Percentiles rank a stretch among this genome's conserved stretches.
Conservation (phyloP, 495 filamentous ascomycete genomes). For the Evernia prunastri region DNA sequence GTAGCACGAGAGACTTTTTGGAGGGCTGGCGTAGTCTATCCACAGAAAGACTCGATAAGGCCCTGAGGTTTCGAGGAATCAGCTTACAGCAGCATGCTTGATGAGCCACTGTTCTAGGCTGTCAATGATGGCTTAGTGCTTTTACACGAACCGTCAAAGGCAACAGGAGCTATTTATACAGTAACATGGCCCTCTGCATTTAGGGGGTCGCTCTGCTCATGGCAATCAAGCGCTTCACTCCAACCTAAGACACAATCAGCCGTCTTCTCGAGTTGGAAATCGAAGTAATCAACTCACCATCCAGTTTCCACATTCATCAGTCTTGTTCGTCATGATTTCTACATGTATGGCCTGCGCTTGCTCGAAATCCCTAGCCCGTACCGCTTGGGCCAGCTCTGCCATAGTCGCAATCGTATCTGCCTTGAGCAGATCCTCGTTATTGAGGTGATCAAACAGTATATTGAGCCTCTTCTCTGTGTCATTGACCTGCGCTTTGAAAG, state of each 20-base stretch:
- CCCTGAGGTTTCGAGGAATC: background rate
- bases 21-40: background rate
- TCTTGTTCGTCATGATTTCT: constrained; percentile 74
- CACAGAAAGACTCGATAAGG: background rate
- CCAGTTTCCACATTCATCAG: constrained; percentile 85
- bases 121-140: background rate
- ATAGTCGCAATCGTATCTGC: constrained; percentile 71
- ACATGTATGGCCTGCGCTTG: constrained; percentile 69
- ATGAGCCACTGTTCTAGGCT: constrained; percentile 6
- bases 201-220: constrained; percentile 76
- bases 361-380: constrained; percentile 68
- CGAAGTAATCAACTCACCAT: constrained; percentile 61
- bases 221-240: constrained; percentile 83
- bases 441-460: constrained; percentile 90
- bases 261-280: background rate
- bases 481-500: constrained; percentile 77
- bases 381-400: constrained; percentile 57
- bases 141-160: background rate
- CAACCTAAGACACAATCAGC: constrained; percentile 50
- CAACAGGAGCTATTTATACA: background rate
- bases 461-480: constrained; percentile 89
- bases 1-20: background rate
- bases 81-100: background rate
- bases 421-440: constrained; percentile 85
- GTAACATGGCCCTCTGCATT: background rate